Evolutionary conservation across 129 eudicot species (phyloP).

Genomic region (Artemisia annua): DNA sequence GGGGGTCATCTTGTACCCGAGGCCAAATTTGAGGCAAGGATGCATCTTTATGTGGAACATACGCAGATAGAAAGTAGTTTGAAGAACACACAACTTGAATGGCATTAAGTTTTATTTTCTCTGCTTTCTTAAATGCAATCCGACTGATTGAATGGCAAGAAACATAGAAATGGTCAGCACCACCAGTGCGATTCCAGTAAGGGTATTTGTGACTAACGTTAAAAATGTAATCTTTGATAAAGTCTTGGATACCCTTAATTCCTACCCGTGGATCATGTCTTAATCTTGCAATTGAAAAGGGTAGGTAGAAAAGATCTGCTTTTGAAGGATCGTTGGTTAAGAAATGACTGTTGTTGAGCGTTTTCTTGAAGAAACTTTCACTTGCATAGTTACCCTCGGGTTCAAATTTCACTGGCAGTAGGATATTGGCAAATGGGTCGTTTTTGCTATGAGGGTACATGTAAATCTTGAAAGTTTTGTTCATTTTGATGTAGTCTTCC

Average conservation of each 20-base stretch:
- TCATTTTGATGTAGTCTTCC: conserved; percentile 76
- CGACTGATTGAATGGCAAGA: conserved; percentile 90
- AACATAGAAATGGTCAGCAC: conserved; percentile 90
- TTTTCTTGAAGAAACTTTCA: conserved; percentile 89
- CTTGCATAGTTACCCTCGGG: conserved; percentile 98
- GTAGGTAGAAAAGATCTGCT: conserved; percentile 82
- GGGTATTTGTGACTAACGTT: conserved; percentile 67
- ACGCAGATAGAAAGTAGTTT: conserved; percentile 60
- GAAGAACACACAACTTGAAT: conserved; percentile 95
- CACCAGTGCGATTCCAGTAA: conserved; percentile 79
- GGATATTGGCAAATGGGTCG: conserved; percentile 81
- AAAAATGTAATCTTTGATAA: conserved; percentile 54
- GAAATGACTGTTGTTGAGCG: conserved; percentile 65
- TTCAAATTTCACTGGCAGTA: conserved; percentile 62
- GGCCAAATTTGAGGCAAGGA: conserved; percentile 97
- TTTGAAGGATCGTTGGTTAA: conserved; percentile 69
- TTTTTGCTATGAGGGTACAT: conserved; percentile 65
- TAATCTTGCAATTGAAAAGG: conserved; percentile 83
- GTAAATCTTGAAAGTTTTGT: conserved; percentile 59
- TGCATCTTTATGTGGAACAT: conserved; percentile 87
- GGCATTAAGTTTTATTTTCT: conserved; percentile 62
- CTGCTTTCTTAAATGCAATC: conserved; percentile 66
- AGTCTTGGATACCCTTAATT: conserved; percentile 69
- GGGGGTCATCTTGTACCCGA: conserved; percentile 49
- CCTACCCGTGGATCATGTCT: conserved; percentile 81